These are phyloP conservation scores for Fusarium solani-melongenae DNA, from an alignment of 2,329 filamentous ascomycete genomes.

Conservation along the genomic window DNA sequence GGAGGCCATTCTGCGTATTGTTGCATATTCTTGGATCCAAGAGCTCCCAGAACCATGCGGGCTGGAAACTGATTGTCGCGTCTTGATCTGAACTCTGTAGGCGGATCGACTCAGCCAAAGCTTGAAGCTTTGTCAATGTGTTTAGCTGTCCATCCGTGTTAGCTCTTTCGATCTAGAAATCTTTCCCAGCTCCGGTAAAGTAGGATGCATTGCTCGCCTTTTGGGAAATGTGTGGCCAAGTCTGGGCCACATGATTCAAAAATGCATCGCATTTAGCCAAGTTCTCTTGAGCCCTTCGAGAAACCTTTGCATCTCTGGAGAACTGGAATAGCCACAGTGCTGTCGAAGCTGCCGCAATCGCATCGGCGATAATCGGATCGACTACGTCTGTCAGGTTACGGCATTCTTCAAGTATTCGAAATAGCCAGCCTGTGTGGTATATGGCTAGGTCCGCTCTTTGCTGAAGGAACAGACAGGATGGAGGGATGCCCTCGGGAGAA, in stretches of 20 bases:
- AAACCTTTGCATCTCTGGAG: neutral
- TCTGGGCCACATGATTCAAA: neutral
- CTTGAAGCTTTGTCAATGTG: slow-evolving; percentile 1
- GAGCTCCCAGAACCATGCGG: neutral
- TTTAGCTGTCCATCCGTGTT: neutral
- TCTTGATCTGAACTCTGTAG: neutral
- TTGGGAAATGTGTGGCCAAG: slow-evolving; percentile 24
- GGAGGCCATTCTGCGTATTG: neutral
- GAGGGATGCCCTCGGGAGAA: neutral
- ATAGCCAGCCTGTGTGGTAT: slow-evolving; percentile 2
- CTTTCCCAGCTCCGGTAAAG: neutral
- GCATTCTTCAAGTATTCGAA: neutral
- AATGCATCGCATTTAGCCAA: slow-evolving; percentile 8
- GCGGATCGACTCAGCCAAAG: neutral
- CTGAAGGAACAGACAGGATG: neutral
- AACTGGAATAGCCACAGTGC: slow-evolving; percentile 26
- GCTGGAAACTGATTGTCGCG: neutral
- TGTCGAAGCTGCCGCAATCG: slow-evolving; percentile 20
- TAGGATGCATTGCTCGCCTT: slow-evolving; percentile 3
- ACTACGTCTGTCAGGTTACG: neutral
- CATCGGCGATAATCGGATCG: neutral
- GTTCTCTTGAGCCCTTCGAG: slow-evolving; percentile 3
- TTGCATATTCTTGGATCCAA: neutral
- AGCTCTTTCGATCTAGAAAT: neutral
- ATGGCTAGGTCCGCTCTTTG: slow-evolving; percentile 1